Conservation (phyloP, 495 filamentous ascomycete species). For the Neurospora tetraspora region DNA sequence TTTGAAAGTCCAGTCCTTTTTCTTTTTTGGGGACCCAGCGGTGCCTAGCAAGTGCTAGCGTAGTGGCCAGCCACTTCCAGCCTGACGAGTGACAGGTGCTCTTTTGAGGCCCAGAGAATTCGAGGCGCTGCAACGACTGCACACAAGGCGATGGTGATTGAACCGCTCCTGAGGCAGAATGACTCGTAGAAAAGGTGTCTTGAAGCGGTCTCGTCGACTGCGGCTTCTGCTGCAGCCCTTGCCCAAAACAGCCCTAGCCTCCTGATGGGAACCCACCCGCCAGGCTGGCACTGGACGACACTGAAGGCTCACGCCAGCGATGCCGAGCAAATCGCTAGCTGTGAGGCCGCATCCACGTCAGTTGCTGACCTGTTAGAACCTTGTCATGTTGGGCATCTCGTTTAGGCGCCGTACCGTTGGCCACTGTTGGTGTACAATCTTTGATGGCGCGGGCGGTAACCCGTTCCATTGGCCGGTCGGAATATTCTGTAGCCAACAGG, state of each 20-base stretch:
- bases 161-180: neutral
- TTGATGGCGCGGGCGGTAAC: neutral
- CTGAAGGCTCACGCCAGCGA: neutral
- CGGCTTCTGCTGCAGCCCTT: neutral
- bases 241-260: neutral
- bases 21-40: neutral
- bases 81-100: neutral
- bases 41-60: neutral
- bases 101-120: neutral
- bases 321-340: neutral
- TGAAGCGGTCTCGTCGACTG: neutral
- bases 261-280: neutral
- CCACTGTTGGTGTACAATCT: neutral
- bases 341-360: neutral
- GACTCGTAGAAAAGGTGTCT: neutral
- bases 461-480: neutral
- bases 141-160: neutral
- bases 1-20: neutral
- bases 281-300: neutral
- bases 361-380: neutral
- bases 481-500: neutral
- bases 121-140: neutral
- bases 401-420: neutral
- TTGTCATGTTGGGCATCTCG: neutral
- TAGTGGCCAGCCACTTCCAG: neutral